phyloP scores from a whole-genome alignment of 805 yeast species.

The Danielia reshetovae region DNA sequence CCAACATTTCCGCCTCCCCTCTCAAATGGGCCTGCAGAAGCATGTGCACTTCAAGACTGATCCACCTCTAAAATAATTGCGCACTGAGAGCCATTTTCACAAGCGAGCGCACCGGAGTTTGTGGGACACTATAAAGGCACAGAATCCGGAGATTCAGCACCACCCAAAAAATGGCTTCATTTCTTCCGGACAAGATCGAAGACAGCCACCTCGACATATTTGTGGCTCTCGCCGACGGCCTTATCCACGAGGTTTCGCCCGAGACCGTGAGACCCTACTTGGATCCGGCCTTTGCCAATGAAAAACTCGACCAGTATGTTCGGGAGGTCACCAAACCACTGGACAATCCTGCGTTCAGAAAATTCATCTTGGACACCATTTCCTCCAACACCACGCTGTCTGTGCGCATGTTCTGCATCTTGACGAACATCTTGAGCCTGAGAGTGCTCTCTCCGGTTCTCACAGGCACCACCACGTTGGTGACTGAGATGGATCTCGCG shows the following conservation, averaged over 20 bases:
- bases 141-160: too few species aligned
- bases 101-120: too few species aligned
- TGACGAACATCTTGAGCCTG: slow-evolving; percentile 25
- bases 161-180: too few species aligned
- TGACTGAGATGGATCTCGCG: slow-evolving; percentile 31
- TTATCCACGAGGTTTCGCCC: slow-evolving; percentile 30
- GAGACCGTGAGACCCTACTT: slow-evolving; percentile 24
- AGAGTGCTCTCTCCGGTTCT: slow-evolving; percentile 26
- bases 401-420: slow-evolving; percentile 19
- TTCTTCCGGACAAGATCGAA: slow-evolving; percentile 10
- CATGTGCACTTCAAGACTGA: too few species aligned
- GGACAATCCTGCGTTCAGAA: slow-evolving; percentile 23
- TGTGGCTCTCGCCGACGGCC: slow-evolving; percentile 30
- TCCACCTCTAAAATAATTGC: too few species aligned
- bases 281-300: slow-evolving; percentile 22
- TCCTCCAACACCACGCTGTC: slow-evolving; percentile 17
- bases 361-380: slow-evolving; percentile 10
- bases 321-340: slow-evolving; percentile 23
- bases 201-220: slow-evolving; percentile 26
- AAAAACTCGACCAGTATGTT: slow-evolving; percentile 27
- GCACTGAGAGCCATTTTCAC: too few species aligned
- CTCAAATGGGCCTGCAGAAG: too few species aligned
- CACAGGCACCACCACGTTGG: slow-evolving; percentile 30
- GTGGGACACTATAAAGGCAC: too few species aligned
- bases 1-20: too few species aligned